Conservation (phyloP, 768 basidiomycete genomes). For the Rhizopogon vinicolor region DNA sequence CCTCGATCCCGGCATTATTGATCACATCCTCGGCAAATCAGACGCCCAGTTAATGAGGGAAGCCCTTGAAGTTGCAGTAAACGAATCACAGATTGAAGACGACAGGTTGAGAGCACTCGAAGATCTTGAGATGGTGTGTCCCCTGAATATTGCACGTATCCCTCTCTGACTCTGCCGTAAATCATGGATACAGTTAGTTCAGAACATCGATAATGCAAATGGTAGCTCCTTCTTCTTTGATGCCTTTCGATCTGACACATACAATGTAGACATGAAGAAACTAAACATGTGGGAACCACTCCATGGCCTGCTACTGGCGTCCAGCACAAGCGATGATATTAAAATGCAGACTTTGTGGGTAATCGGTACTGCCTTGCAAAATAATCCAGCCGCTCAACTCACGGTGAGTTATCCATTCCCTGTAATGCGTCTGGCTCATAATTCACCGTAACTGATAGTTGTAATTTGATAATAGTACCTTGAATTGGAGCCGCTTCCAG, state of each 20-base stretch:
- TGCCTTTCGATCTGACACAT: not conserved
- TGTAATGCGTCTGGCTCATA: not conserved
- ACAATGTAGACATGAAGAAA: slow-evolving; percentile 59
- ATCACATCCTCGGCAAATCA: slow-evolving; percentile 78
- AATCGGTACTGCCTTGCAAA: slow-evolving; percentile 84
- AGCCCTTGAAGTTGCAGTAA: slow-evolving; percentile 58
- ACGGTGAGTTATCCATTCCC: slow-evolving; percentile 43
- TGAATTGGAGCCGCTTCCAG: slow-evolving; percentile 58
- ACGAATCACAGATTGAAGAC: slow-evolving; percentile 48
- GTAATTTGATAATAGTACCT: slow-evolving; percentile 45
- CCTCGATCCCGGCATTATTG: slow-evolving; percentile 81
- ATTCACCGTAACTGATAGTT: slow-evolving; percentile 3
- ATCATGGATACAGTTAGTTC: slow-evolving; percentile 54
- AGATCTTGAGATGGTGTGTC: slow-evolving; percentile 79
- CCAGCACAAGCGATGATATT: slow-evolving; percentile 53
- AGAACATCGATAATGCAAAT: slow-evolving; percentile 90
- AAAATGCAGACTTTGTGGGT: slow-evolving; percentile 78
- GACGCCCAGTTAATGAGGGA: slow-evolving; percentile 86
- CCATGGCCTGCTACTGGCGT: slow-evolving; percentile 53
- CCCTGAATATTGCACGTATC: not conserved
- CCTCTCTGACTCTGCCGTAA: not conserved
- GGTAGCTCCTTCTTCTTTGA: slow-evolving; percentile 27
- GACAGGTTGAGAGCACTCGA: slow-evolving; percentile 70
- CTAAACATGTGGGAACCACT: slow-evolving; percentile 78
- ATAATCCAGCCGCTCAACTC: slow-evolving; percentile 81